These are phyloP conservation scores for Stellera chamaejasme DNA, from an alignment of 345 rosid genomes.

Conservation along the genomic window DNA sequence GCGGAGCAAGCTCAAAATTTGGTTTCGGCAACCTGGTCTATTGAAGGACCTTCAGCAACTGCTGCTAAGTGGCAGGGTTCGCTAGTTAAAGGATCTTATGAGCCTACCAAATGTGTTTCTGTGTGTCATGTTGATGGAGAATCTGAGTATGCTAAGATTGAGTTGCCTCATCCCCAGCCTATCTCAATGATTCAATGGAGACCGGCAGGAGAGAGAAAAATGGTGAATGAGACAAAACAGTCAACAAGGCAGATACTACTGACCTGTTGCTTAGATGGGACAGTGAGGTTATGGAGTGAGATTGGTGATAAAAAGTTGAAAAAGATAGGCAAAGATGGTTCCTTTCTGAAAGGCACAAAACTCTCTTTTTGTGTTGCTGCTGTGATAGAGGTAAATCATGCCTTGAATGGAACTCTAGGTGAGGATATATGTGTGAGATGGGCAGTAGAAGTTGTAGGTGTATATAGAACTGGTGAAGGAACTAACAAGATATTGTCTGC, in stretches of 20 bases:
- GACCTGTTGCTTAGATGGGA: slow-evolving; percentile 87
- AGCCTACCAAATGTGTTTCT: slow-evolving; percentile 37
- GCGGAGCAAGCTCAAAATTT: slow-evolving; percentile 56
- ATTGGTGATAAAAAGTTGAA: slow-evolving; percentile 49
- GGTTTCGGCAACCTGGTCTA: slow-evolving; percentile 77
- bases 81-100: slow-evolving; percentile 25
- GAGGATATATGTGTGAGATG: slow-evolving; percentile 46
- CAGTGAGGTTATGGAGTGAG: slow-evolving; percentile 83
- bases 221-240: slow-evolving; percentile 22
- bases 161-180: slow-evolving; percentile 66
- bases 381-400: slow-evolving; percentile 65
- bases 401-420: slow-evolving; percentile 48
- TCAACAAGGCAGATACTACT: slow-evolving; percentile 46
- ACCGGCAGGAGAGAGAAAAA: slow-evolving; percentile 37
- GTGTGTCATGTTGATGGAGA: slow-evolving; percentile 39
- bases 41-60: slow-evolving; percentile 63
- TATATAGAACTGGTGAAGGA: slow-evolving; percentile 38
- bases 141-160: slow-evolving; percentile 33
- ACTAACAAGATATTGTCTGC: slow-evolving; percentile 24
- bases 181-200: slow-evolving; percentile 83
- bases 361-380: slow-evolving; percentile 57
- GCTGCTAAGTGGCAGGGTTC: slow-evolving; percentile 36
- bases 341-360: slow-evolving; percentile 17
- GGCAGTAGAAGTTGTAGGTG: slow-evolving; percentile 53
- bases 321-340: slow-evolving; percentile 40